These are phyloP conservation scores for Phytomonas sp. DNA, from an alignment of 208 protist species.

Conservation along the genomic window DNA sequence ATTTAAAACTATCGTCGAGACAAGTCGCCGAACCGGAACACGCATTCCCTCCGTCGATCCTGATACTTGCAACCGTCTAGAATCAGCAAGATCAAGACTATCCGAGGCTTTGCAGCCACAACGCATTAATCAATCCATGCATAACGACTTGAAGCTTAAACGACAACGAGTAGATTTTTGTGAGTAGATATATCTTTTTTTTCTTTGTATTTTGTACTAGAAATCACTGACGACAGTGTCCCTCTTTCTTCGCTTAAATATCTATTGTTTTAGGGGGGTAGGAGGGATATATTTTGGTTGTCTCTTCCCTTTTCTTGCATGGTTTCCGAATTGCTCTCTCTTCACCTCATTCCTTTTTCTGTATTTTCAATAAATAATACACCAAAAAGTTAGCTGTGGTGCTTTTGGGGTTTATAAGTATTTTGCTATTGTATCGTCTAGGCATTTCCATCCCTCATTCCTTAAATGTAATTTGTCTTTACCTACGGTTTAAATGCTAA, in stretches of 20 bases:
- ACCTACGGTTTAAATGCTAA: conserved; percentile 25
- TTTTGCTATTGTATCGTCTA: background rate
- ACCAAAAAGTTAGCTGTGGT: background rate
- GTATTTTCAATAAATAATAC: conserved; percentile 1
- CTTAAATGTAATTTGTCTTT: background rate
- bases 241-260: conserved; percentile 4
- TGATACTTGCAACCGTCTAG: conserved; percentile 34
- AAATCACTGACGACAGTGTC: background rate
- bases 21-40: conserved; percentile 15
- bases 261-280: conserved; percentile 9
- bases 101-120: conserved; percentile 14
- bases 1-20: conserved; percentile 57
- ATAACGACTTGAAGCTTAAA: conserved; percentile 17
- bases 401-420: background rate
- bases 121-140: conserved; percentile 12
- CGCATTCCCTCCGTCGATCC: conserved; percentile 36
- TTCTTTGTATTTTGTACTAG: conserved; percentile 5
- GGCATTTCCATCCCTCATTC: background rate
- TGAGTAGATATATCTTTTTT: conserved; percentile 3
- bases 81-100: conserved; percentile 32
- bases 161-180: conserved; percentile 14
- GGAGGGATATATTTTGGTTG: conserved; percentile 12
- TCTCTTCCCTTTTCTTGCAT: conserved; percentile 11
- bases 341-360: conserved; percentile 14
- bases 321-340: conserved; percentile 12